Conservation (phyloP, 2,329 filamentous ascomycete genomes). For the Leptographium flavum region DNA sequence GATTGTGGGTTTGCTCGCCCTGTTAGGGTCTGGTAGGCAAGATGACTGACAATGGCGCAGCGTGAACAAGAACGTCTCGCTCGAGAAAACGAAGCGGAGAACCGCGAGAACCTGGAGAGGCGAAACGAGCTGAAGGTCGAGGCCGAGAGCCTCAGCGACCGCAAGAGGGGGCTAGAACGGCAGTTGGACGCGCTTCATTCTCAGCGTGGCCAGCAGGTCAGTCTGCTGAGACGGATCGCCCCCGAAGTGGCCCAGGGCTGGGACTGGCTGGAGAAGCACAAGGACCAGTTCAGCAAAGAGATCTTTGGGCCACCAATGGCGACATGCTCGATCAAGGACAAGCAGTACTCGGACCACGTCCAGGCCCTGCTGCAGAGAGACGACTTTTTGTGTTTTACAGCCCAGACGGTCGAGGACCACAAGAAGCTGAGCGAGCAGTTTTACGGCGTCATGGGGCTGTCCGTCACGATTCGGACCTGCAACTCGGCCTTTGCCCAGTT, state of each 20-base stretch:
- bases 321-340: constrained; percentile 64
- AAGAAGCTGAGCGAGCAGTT: constrained; percentile 54
- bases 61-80: constrained; percentile 44
- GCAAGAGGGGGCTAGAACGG: constrained; percentile 13
- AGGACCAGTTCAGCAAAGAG: constrained; percentile 52
- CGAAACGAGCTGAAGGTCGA: constrained; percentile 4
- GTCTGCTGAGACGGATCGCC: constrained; percentile 45
- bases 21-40: constrained; percentile 10
- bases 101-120: constrained; percentile 18
- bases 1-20: constrained; percentile 38
- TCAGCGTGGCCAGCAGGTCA: constrained; percentile 58
- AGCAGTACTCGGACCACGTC: constrained; percentile 43
- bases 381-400: constrained; percentile 56
- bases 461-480: constrained; percentile 57
- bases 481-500: constrained; percentile 39
- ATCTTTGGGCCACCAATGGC: constrained; percentile 73
- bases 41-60: constrained; percentile 20
- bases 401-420: constrained; percentile 63
- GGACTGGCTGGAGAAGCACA: constrained; percentile 69
- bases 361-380: constrained; percentile 35
- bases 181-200: constrained; percentile 47
- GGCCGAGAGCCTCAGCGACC: background rate
- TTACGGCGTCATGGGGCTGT: constrained; percentile 47
- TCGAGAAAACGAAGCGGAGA: constrained; percentile 34
- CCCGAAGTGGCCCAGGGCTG: constrained; percentile 56